Evolutionary conservation across 2,329 filamentous ascomycete species (phyloP).

Genomic region (Nemania diffusa): DNA sequence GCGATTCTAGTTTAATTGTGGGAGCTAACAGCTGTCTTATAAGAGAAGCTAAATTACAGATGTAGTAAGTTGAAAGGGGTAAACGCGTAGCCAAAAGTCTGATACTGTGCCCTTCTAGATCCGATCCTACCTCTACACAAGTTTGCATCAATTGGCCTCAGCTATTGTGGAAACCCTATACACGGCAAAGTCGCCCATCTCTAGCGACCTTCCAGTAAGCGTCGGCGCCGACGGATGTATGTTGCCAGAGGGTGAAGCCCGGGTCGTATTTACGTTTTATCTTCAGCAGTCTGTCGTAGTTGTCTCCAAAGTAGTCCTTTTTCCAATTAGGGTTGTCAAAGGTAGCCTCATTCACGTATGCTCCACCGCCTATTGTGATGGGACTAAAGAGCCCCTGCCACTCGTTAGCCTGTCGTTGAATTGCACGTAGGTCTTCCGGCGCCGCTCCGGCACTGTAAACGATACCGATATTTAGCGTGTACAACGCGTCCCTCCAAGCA

Average conservation of each 20-base stretch:
- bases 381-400: constrained; percentile 34
- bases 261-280: neutral
- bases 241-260: neutral
- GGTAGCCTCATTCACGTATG: constrained; percentile 56
- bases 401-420: constrained; percentile 3
- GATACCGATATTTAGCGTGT: constrained; percentile 9
- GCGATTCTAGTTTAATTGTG: too few species aligned
- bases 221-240: constrained; percentile 11
- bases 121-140: too few species aligned
- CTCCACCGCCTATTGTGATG: constrained; percentile 32
- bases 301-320: constrained; percentile 48
- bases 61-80: too few species aligned
- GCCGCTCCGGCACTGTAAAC: neutral
- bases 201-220: constrained; percentile 21
- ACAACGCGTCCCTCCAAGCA: constrained; percentile 41
- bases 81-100: too few species aligned
- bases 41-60: too few species aligned
- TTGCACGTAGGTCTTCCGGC: neutral
- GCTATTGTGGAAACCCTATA: too few species aligned
- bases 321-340: constrained; percentile 48
- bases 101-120: too few species aligned
- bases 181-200: neutral
- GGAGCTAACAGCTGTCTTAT: too few species aligned
- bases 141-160: too few species aligned
- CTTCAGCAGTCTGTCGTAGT: constrained; percentile 39